Evolutionary conservation across 2,329 filamentous ascomycete species (phyloP).

Genomic region (Penicillium sp.): DNA sequence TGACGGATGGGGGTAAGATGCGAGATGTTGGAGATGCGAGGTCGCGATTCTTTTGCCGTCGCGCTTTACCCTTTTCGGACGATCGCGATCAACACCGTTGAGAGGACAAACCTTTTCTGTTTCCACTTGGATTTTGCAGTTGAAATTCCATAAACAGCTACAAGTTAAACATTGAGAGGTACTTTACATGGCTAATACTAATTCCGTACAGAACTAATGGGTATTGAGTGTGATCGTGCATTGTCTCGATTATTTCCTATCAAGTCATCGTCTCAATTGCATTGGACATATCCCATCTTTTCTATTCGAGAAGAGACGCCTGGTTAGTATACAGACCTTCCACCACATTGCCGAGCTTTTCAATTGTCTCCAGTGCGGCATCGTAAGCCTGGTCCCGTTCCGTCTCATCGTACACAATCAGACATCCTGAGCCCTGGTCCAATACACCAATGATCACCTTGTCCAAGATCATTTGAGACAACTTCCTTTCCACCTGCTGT

Average conservation of each 20-base stretch:
- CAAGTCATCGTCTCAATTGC: conserved; percentile 20
- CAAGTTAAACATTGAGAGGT: too few species aligned
- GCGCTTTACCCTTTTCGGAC: conserved; percentile 32
- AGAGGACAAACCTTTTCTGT: not conserved
- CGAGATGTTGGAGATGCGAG: conserved; percentile 18
- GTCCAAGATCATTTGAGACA: conserved; percentile 98
- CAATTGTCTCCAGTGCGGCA: conserved; percentile 84
- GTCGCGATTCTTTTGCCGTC: conserved; percentile 32
- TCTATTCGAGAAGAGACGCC: conserved; percentile 80
- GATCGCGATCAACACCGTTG: conserved; percentile 9
- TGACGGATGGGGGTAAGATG: conserved; percentile 15
- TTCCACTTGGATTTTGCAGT: not conserved
- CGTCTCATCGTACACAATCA: conserved; percentile 94
- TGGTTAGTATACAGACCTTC: conserved; percentile 97
- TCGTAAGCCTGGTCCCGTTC: conserved; percentile 90
- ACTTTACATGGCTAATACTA: not conserved
- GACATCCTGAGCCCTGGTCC: conserved; percentile 92
- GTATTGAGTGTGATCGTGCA: conserved; percentile 7
- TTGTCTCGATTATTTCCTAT: conserved; percentile 16
- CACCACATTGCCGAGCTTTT: conserved; percentile 93
- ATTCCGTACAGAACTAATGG: not conserved
- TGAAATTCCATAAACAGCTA: not conserved
- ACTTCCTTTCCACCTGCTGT: conserved; percentile 92
- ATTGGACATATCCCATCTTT: conserved; percentile 17
- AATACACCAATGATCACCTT: conserved; percentile 97